These are phyloP conservation scores for Salvia sclarea DNA, from an alignment of 305 asterid species.

Conservation along the genomic window DNA sequence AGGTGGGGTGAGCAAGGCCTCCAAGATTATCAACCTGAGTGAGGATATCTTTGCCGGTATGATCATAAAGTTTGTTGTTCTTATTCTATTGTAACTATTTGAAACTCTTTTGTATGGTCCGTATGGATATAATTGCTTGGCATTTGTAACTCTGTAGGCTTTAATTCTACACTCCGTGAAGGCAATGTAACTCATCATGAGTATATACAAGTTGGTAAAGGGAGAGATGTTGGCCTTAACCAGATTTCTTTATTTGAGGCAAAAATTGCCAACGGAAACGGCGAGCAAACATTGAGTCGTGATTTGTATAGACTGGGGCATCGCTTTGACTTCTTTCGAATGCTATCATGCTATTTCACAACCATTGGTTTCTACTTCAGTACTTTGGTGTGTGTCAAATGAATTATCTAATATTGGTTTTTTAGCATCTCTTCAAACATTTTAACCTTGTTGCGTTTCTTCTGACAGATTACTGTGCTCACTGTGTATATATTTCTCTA, in stretches of 20 bases:
- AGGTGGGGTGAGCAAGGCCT: conserved; percentile 95
- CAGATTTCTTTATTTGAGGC: conserved; percentile 96
- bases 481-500: conserved; percentile 88
- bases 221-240: conserved; percentile 96
- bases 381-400: conserved; percentile 65
- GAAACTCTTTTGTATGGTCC: background rate
- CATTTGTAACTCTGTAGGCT: conserved; percentile 51
- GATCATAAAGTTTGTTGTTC: conserved; percentile 8
- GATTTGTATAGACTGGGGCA: conserved; percentile 94
- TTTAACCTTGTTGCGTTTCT: conserved; percentile 34
- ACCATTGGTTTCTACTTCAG: conserved; percentile 94
- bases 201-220: conserved; percentile 96
- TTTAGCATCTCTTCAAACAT: conserved; percentile 7
- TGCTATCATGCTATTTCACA: conserved; percentile 90
- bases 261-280: conserved; percentile 92
- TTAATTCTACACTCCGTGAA: conserved; percentile 94
- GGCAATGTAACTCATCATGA: conserved; percentile 98
- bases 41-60: conserved; percentile 98
- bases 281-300: conserved; percentile 94
- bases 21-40: conserved; percentile 85
- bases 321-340: conserved; percentile 91
- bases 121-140: conserved; percentile 22
- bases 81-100: background rate
- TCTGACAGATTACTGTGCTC: conserved; percentile 83
- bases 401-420: conserved; percentile 2